phyloP scores from a whole-genome alignment of 768 basidiomycete genomes.

The Boletus rubropictus region DNA sequence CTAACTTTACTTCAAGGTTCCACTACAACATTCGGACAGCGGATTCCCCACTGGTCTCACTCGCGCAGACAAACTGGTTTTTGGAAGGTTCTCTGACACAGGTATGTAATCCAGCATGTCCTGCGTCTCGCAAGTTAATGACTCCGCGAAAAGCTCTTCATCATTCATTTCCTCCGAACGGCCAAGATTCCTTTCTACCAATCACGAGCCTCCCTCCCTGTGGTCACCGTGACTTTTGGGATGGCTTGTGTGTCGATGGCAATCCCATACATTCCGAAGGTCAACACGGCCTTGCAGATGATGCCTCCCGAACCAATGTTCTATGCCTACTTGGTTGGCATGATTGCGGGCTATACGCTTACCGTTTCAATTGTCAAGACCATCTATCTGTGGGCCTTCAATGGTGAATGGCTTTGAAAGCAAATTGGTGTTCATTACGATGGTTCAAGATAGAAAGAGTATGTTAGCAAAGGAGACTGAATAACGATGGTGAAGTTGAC shows the following conservation, averaged over 20 bases:
- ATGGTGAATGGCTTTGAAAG: conserved; percentile 27
- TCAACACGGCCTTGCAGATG: conserved; percentile 26
- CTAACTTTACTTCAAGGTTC: conserved; percentile 20
- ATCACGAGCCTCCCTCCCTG: conserved; percentile 25
- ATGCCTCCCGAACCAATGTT: conserved; percentile 27
- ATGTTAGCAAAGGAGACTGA: neutral
- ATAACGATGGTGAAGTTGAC: neutral
- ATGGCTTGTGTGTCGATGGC: conserved; percentile 30
- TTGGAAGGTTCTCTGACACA: conserved; percentile 34
- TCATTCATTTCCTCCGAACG: conserved; percentile 31
- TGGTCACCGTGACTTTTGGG: conserved; percentile 28
- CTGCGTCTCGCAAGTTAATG: neutral
- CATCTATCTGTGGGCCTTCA: conserved; percentile 24
- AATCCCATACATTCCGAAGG: conserved; percentile 30
- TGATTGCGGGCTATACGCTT: conserved; percentile 20
- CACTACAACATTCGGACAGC: conserved; percentile 25
- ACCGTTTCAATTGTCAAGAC: conserved; percentile 26
- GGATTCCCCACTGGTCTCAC: conserved; percentile 27
- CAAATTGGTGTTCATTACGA: neutral
- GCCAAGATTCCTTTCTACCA: conserved; percentile 29
- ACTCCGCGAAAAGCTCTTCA: conserved; percentile 21
- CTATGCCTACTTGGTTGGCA: conserved; percentile 23
- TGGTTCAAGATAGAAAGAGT: neutral
- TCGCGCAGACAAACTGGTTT: conserved; percentile 35
- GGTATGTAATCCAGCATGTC: conserved; percentile 13